phyloP scores from a whole-genome alignment of 2,329 filamentous ascomycete genomes.

The Nakataea oryzae region DNA sequence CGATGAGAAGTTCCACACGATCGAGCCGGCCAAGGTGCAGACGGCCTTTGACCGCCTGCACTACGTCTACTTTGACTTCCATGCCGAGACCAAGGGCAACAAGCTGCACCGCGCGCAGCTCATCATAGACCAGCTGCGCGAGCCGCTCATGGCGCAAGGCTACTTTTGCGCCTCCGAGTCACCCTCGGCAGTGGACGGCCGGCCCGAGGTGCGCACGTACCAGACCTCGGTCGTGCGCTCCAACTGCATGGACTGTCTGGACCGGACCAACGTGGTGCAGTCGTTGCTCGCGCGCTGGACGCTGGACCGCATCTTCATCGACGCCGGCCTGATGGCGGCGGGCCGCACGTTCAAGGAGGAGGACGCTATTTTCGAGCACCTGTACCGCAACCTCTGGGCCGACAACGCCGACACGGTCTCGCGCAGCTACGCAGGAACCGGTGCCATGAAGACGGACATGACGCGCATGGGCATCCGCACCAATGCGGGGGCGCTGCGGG shows the following conservation, averaged over 20 bases:
- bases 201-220: conserved; percentile 66
- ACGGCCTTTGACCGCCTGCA: conserved; percentile 70
- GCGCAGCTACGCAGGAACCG: conserved; percentile 86
- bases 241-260: conserved; percentile 98
- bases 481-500: conserved; percentile 72
- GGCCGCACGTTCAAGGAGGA: conserved; percentile 69
- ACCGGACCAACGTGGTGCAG: conserved; percentile 95
- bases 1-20: conserved; percentile 70
- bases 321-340: conserved; percentile 66
- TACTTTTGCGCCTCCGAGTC: conserved; percentile 92
- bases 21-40: conserved; percentile 47
- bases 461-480: conserved; percentile 89
- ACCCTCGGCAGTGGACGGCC: conserved; percentile 58
- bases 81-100: conserved; percentile 92
- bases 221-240: conserved; percentile 91
- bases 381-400: conserved; percentile 97
- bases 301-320: conserved; percentile 78
- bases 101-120: conserved; percentile 87
- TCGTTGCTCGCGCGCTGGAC: conserved; percentile 91
- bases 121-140: conserved; percentile 70
- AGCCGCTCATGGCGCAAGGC: conserved; percentile 65
- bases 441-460: conserved; percentile 95
- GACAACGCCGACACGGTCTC: conserved; percentile 97
- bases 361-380: conserved; percentile 70
- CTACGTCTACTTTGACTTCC: conserved; percentile 98